Percentiles rank a stretch among this genome's conserved stretches.
Evolutionary conservation across 2,329 filamentous ascomycete genomes (phyloP).

Genomic region (Pyrenophora graminea): DNA sequence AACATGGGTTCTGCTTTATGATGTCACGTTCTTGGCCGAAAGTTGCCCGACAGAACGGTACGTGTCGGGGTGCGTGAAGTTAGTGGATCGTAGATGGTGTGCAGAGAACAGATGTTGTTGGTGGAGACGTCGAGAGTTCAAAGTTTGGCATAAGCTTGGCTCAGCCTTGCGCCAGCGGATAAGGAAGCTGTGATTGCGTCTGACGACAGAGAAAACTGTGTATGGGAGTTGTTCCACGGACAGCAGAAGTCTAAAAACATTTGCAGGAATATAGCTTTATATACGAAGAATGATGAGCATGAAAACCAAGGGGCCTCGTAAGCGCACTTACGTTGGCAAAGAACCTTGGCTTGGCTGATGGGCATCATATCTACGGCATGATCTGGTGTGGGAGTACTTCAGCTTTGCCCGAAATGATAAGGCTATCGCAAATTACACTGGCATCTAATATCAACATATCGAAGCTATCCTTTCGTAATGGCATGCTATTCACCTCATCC

Average conservation of each 20-base stretch:
- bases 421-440: too few relatives aligned
- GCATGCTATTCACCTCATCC: too few relatives aligned
- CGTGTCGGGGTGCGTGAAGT: conserved; percentile 17
- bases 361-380: too few relatives aligned
- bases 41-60: conserved; percentile 1
- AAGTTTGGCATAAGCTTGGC: conserved; percentile 12
- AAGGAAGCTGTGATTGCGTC: not conserved
- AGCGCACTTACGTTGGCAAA: too few relatives aligned
- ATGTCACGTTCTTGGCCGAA: conserved; percentile 20
- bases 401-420: too few relatives aligned
- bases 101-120: conserved; percentile 16
- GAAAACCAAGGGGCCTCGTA: too few relatives aligned
- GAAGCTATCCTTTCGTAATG: too few relatives aligned
- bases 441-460: too few relatives aligned
- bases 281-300: too few relatives aligned
- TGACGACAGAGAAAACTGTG: not conserved
- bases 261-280: too few relatives aligned
- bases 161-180: conserved; percentile 1
- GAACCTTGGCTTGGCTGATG: too few relatives aligned
- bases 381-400: too few relatives aligned
- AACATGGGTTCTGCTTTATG: conserved; percentile 11
- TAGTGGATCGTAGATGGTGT: conserved; percentile 14
- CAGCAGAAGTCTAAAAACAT: not conserved
- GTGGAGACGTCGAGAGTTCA: conserved; percentile 5
- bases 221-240: not conserved